phyloP scores from a whole-genome alignment of 2,329 filamentous ascomycete species.

The Dendryphion nanum region DNA sequence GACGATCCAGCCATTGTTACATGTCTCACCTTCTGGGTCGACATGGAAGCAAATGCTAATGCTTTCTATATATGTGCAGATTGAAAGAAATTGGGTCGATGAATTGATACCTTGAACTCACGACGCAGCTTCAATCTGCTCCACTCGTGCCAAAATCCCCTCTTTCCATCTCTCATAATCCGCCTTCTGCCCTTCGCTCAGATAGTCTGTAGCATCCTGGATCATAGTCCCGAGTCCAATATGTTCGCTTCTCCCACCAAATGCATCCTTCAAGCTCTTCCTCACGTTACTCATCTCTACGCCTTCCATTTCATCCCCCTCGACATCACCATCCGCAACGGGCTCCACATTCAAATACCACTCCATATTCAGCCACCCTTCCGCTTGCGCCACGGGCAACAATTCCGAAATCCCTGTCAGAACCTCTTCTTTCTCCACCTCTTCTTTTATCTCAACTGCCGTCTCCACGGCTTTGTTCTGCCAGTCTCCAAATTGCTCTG shows the following conservation, averaged over 20 bases:
- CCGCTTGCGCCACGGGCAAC: conserved; percentile 31
- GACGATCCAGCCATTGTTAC: no score
- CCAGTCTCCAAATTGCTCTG: conserved; percentile 32
- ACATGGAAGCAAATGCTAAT: no score
- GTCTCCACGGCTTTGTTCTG: conserved; percentile 52
- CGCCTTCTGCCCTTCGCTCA: conserved; percentile 61
- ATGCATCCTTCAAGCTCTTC: conserved; percentile 37
- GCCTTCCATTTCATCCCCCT: conserved; percentile 25
- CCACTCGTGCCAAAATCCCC: conserved; percentile 57
- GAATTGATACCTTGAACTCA: no score
- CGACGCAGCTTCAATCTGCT: conserved; percentile 47
- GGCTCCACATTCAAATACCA: conserved; percentile 56
- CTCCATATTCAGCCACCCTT: conserved; percentile 51
- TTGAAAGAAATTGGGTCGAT: no score
- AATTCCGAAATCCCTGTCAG: conserved; percentile 33
- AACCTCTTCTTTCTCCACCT: no score
- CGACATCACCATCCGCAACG: conserved; percentile 15
- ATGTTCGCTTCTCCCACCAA: conserved; percentile 42
- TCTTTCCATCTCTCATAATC: conserved; percentile 67
- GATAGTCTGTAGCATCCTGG: conserved; percentile 69
- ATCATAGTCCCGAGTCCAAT: conserved; percentile 66
- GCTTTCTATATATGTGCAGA: no score
- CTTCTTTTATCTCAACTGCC: conserved; percentile 44
- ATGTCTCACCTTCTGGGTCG: no score
- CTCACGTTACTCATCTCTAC: conserved; percentile 25